phyloP scores from a whole-genome alignment of 1,139 yeast species.

The Taiozyma sp. region DNA sequence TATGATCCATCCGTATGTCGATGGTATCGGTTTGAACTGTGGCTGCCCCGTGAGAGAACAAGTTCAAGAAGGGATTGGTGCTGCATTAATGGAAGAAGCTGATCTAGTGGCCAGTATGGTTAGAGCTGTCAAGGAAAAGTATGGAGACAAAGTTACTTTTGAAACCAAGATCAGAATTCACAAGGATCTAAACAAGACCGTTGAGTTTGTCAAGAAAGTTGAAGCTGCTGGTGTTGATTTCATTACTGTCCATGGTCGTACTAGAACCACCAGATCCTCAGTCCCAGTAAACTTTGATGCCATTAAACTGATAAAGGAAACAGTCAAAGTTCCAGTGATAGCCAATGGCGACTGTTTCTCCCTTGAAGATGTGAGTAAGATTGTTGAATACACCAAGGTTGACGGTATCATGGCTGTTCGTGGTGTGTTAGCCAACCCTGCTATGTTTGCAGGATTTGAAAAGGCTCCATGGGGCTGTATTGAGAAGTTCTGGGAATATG shows the following conservation, averaged over 20 bases:
- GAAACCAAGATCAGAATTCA: conserved; percentile 94
- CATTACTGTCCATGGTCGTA: conserved; percentile 91
- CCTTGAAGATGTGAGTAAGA: conserved; percentile 53
- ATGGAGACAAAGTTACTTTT: conserved; percentile 63
- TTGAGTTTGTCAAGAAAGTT: conserved; percentile 62
- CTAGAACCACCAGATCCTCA: conserved; percentile 78
- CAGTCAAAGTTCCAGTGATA: conserved; percentile 70
- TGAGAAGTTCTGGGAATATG: conserved; percentile 75
- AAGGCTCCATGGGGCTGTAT: conserved; percentile 88
- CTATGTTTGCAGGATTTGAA: conserved; percentile 67
- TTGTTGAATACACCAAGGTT: conserved; percentile 62
- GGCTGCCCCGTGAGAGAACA: conserved; percentile 98
- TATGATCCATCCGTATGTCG: conserved; percentile 86
- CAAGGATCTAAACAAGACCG: conserved; percentile 63
- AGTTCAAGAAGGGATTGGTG: conserved; percentile 93
- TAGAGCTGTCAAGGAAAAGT: conserved; percentile 65
- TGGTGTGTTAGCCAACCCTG: conserved; percentile 83
- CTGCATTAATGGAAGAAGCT: conserved; percentile 84
- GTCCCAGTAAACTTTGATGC: conserved; percentile 82
- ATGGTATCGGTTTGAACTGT: conserved; percentile 92
- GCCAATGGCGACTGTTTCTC: conserved; percentile 94
- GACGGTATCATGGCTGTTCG: conserved; percentile 97
- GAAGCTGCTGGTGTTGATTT: conserved; percentile 90
- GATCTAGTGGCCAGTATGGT: conserved; percentile 83
- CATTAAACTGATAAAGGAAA: conserved; percentile 56